Percentiles rank a stretch among this genome's conserved stretches.
Evolutionary conservation across 371 early-diverging fungal genomes (phyloP).

Genomic region (Mortierella sp.): DNA sequence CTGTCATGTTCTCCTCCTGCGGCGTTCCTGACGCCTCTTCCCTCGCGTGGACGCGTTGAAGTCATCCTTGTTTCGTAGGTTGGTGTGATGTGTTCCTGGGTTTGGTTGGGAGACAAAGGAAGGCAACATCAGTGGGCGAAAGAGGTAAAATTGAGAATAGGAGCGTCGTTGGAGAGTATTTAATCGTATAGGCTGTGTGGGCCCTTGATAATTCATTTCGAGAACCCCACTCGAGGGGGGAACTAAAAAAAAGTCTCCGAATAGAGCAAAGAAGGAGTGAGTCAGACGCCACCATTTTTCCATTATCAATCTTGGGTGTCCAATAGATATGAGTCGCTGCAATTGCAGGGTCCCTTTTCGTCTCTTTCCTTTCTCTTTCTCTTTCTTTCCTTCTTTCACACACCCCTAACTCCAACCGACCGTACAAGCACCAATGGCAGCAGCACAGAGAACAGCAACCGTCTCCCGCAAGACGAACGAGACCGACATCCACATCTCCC

Average conservation of each 20-base stretch:
- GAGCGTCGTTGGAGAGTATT: neutral
- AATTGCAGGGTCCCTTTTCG: neutral
- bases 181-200: neutral
- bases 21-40: slow-evolving; percentile 48
- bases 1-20: slow-evolving; percentile 57
- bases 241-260: slow-evolving; percentile 4
- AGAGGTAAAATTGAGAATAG: neutral
- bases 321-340: neutral
- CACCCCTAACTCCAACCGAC: neutral
- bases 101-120: neutral
- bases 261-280: neutral
- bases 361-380: neutral
- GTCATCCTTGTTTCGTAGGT: slow-evolving; percentile 27
- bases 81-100: slow-evolving; percentile 10
- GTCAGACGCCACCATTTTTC: slow-evolving; percentile 29
- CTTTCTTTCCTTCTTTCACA: slow-evolving; percentile 6
- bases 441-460: slow-evolving; percentile 64
- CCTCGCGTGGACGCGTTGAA: slow-evolving; percentile 57
- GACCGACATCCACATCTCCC: slow-evolving; percentile 85
- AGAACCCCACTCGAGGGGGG: neutral
- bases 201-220: neutral
- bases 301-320: neutral
- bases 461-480: slow-evolving; percentile 93
- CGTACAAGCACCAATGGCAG: slow-evolving; percentile 24
- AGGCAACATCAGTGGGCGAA: neutral